phyloP scores from a whole-genome alignment of 345 rosid species.

The Aquilaria yunnanensis region DNA sequence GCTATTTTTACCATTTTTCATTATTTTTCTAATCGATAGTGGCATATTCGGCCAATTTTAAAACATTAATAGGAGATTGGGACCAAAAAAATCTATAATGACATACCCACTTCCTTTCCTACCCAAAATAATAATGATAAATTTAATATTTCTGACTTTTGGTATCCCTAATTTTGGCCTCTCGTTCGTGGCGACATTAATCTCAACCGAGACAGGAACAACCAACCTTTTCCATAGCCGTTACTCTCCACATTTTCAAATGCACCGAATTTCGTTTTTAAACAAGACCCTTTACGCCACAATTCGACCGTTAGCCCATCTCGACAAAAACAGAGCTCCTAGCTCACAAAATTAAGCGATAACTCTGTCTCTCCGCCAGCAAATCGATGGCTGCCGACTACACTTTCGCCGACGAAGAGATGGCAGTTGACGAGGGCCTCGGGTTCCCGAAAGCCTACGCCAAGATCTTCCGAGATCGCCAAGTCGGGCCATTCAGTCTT shows the following conservation, averaged over 20 bases:
- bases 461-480: constrained; percentile 50
- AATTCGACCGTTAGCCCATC: constrained; percentile 18
- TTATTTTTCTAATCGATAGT: too few species aligned
- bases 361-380: too few species aligned
- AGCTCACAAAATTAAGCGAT: neutral
- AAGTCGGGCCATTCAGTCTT: constrained; percentile 24
- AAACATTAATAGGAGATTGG: too few species aligned
- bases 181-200: too few species aligned
- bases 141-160: too few species aligned
- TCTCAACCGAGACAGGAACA: too few species aligned
- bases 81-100: too few species aligned
- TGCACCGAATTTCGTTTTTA: neutral
- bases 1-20: too few species aligned
- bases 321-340: constrained; percentile 2
- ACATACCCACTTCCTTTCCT: too few species aligned
- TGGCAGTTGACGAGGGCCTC: constrained; percentile 51
- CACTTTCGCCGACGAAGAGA: constrained; percentile 46
- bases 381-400: constrained; percentile 30
- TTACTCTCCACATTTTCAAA: neutral
- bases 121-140: too few species aligned
- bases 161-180: too few species aligned
- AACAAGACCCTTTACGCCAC: neutral
- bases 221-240: constrained; percentile 9
- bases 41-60: too few species aligned
- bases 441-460: constrained; percentile 84